Conservation (phyloP, 345 rosid genomes). For the Boechera retrofracta region DNA sequence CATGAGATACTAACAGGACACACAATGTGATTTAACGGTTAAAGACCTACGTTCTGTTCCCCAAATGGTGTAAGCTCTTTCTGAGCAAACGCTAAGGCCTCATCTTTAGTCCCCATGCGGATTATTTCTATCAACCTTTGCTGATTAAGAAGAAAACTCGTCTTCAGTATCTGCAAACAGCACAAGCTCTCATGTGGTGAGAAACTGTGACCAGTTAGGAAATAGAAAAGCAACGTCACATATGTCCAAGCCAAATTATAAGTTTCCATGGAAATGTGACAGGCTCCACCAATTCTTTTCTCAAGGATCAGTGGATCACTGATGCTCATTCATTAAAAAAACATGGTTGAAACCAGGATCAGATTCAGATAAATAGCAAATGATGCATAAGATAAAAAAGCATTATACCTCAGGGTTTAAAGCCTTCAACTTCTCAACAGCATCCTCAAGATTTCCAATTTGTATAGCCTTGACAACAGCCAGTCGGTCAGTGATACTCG, state of each 20-base stretch:
- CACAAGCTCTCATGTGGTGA: neutral
- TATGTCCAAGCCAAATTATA: neutral
- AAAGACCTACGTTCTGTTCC: constrained; percentile 66
- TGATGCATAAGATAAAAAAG: neutral
- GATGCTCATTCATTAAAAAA: too few species aligned
- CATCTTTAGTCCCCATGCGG: constrained; percentile 69
- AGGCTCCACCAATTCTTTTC: neutral
- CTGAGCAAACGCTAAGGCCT: constrained; percentile 83
- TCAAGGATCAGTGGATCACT: neutral
- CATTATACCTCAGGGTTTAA: constrained; percentile 79
- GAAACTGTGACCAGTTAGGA: neutral
- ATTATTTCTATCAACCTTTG: constrained; percentile 85
- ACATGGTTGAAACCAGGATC: too few species aligned
- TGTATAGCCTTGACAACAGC: constrained; percentile 83
- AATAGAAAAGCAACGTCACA: constrained; percentile 1
- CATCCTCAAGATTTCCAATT: constrained; percentile 80
- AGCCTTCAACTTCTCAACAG: constrained; percentile 82
- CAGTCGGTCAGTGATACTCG: constrained; percentile 73
- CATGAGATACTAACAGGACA: neutral
- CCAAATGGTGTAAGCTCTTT: constrained; percentile 91
- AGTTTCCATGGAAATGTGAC: neutral
- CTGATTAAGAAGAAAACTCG: constrained; percentile 85
- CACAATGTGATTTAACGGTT: neutral
- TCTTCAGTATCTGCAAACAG: constrained; percentile 67
- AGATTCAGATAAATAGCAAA: too few species aligned